Evolutionary conservation across 805 yeast genomes (phyloP).

Genomic region (Wickerhamia fluorescens): DNA sequence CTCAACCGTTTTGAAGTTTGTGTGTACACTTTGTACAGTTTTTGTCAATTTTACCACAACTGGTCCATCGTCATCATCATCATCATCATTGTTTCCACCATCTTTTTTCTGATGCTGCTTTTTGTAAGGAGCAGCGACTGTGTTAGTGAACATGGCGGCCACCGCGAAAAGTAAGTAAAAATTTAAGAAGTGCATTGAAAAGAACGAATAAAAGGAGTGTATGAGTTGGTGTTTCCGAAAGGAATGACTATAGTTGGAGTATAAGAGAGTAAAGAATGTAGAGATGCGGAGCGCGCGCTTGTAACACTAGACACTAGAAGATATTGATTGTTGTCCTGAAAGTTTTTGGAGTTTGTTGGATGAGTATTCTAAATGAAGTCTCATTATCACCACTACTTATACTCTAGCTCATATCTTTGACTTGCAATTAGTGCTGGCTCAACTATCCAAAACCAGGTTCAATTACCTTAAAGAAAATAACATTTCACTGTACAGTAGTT

Average conservation of each 20-base stretch:
- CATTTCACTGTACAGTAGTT: no score
- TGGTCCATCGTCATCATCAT: conserved; percentile 16
- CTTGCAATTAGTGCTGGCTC: no score
- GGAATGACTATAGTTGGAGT: conserved; percentile 14
- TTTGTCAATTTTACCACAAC: conserved; percentile 27
- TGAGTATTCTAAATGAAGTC: no score
- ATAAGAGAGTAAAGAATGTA: conserved; percentile 12
- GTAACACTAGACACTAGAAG: conserved; percentile 1
- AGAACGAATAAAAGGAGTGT: conserved; percentile 4
- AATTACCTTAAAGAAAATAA: no score
- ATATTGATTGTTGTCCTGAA: no score
- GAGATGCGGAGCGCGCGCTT: conserved; percentile 4
- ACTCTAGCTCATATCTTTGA: no score
- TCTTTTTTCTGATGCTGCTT: conserved; percentile 7
- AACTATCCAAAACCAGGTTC: no score
- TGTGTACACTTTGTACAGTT: conserved; percentile 28
- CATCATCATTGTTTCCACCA: conserved; percentile 14
- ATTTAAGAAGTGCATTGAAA: conserved; percentile 21
- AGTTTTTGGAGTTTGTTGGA: no score
- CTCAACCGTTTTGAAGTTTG: conserved; percentile 25
- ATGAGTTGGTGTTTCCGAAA: conserved; percentile 6
- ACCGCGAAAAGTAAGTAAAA: conserved; percentile 13
- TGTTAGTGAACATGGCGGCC: conserved; percentile 13
- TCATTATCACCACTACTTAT: no score
- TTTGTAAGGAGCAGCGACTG: conserved; percentile 14